Evolutionary conservation across 2,329 filamentous ascomycete species (phyloP).

Genomic region (Exophiala phaeomuriformis): DNA sequence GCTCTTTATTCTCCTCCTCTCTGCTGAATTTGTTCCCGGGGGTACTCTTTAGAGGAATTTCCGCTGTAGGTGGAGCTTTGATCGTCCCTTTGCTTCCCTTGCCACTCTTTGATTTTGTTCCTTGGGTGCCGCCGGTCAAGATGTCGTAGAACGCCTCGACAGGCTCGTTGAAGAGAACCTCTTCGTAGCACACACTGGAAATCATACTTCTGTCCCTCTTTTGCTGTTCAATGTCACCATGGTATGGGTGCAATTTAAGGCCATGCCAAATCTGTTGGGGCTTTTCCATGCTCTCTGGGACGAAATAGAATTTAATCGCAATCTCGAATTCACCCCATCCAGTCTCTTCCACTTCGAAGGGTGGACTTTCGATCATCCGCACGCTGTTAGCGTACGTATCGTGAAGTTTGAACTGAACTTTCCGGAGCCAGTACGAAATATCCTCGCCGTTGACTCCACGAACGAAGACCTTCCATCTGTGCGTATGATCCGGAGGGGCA

Average conservation of each 20-base stretch:
- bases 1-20: slow-evolving; percentile 62
- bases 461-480: slow-evolving; percentile 93
- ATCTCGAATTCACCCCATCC: slow-evolving; percentile 99
- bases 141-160: slow-evolving; percentile 81
- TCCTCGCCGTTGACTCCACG: slow-evolving; percentile 82
- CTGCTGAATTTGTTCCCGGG: slow-evolving; percentile 66
- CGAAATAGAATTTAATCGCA: slow-evolving; percentile 89
- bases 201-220: slow-evolving; percentile 60
- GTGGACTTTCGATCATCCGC: slow-evolving; percentile 73
- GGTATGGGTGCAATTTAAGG: slow-evolving; percentile 83
- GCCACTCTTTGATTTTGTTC: slow-evolving; percentile 41
- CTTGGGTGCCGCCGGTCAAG: slow-evolving; percentile 63
- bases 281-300: slow-evolving; percentile 81
- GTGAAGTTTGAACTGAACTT: slow-evolving; percentile 96
- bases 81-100: slow-evolving; percentile 40
- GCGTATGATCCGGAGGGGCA: slow-evolving; percentile 84
- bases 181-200: slow-evolving; percentile 76
- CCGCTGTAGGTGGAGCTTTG: slow-evolving; percentile 60
- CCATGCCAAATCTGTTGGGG: slow-evolving; percentile 93
- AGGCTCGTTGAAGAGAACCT: slow-evolving; percentile 95
- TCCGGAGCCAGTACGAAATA: slow-evolving; percentile 90
- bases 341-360: slow-evolving; percentile 80
- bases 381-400: slow-evolving; percentile 91
- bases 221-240: slow-evolving; percentile 65
- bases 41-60: slow-evolving; percentile 62